phyloP scores from a whole-genome alignment of 306 rosid species.

The Dalbergia oliveri region DNA sequence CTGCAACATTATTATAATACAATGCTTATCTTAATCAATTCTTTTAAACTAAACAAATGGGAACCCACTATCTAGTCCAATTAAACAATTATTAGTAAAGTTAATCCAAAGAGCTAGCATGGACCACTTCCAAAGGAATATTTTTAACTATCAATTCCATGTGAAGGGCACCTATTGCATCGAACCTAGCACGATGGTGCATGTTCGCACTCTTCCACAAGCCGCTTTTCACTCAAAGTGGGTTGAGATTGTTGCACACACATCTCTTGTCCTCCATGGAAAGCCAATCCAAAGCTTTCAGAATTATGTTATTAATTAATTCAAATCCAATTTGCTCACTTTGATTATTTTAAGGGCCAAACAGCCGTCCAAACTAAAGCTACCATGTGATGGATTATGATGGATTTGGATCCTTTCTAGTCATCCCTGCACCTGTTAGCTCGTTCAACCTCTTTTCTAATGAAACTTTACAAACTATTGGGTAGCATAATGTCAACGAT shows the following conservation, averaged over 20 bases:
- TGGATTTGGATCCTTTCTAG: conserved; percentile 76
- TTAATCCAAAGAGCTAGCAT: conserved; percentile 53
- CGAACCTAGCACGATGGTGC: conserved; percentile 76
- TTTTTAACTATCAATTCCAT: conserved; percentile 53
- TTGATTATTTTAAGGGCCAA: conserved; percentile 57
- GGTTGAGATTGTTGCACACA: conserved; percentile 76
- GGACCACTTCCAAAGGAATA: conserved; percentile 65
- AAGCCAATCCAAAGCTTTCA: conserved; percentile 63
- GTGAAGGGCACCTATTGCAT: conserved; percentile 84
- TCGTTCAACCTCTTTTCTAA: conserved; percentile 41
- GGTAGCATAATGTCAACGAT: conserved; percentile 63
- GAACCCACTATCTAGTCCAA: conserved; percentile 58
- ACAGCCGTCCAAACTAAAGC: conserved; percentile 77
- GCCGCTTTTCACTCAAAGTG: conserved; percentile 77
- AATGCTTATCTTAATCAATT: conserved; percentile 67
- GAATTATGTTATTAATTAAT: conserved; percentile 50
- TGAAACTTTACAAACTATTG: conserved; percentile 38
- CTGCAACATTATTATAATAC: conserved; percentile 40
- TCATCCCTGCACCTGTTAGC: conserved; percentile 59
- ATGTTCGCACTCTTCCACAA: conserved; percentile 72
- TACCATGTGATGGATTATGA: conserved; percentile 81
- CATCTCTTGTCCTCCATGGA: conserved; percentile 72
- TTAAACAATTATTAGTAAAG: conserved; percentile 59
- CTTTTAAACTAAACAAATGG: conserved; percentile 56
- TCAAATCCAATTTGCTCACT: conserved; percentile 54